phyloP scores from a whole-genome alignment of 2,329 filamentous ascomycete species.

The Neonectria hederae region DNA sequence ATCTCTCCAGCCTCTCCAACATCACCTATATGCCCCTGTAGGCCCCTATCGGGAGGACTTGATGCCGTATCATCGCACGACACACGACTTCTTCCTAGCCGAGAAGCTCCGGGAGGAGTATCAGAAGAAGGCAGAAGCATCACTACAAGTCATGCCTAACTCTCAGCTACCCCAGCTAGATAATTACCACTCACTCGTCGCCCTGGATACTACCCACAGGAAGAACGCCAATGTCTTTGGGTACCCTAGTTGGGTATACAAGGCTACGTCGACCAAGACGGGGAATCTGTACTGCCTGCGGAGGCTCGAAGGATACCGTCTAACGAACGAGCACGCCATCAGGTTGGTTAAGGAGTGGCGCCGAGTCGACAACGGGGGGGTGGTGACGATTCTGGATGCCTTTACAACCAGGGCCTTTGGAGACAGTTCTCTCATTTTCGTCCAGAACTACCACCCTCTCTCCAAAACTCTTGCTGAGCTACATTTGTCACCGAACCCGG shows the following conservation, averaged over 20 bases:
- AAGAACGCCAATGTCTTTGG: conserved; percentile 84
- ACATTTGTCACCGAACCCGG: conserved; percentile 65
- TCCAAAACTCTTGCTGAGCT: conserved; percentile 90
- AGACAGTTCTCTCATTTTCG: conserved; percentile 93
- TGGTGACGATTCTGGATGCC: conserved; percentile 88
- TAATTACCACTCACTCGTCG: conserved; percentile 91
- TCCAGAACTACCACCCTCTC: conserved; percentile 91
- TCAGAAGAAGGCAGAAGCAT: conserved; percentile 87
- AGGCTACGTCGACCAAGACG: conserved; percentile 88
- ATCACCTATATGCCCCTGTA: conserved; percentile 91
- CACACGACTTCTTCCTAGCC: conserved; percentile 91
- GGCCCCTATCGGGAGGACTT: conserved; percentile 85
- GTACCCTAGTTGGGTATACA: conserved; percentile 94
- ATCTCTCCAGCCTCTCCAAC: conserved; percentile 76
- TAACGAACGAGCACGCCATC: conserved; percentile 91
- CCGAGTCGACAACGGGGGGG: conserved; percentile 79
- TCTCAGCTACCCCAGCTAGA: conserved; percentile 81
- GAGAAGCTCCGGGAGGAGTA: conserved; percentile 88
- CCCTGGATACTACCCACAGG: conserved; percentile 82
- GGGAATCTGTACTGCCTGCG: conserved; percentile 89
- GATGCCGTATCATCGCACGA: conserved; percentile 83
- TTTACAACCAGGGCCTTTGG: conserved; percentile 95
- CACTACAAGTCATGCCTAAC: conserved; percentile 83
- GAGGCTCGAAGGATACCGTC: conserved; percentile 85
- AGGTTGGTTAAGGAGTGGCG: conserved; percentile 90